Percentiles rank a stretch among this genome's conserved stretches.
Conservation (phyloP, 2,329 filamentous ascomycete species). For the Aspergillus floridensis region DNA sequence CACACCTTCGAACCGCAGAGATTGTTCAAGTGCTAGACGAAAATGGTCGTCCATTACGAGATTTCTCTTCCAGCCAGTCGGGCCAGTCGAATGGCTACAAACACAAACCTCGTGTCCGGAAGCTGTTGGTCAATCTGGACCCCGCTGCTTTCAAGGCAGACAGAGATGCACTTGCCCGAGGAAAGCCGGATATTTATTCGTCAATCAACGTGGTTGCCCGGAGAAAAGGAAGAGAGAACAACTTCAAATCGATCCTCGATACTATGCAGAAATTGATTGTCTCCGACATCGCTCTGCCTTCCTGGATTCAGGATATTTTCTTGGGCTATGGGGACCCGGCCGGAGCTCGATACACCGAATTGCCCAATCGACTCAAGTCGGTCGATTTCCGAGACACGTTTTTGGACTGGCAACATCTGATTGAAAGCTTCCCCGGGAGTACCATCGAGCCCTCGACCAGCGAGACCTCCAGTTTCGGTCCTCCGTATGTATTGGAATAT, state of each 20-base stretch:
- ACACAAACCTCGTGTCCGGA: conserved; percentile 59
- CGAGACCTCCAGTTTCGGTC: conserved; percentile 70
- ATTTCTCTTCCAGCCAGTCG: conserved; percentile 51
- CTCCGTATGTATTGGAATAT: conserved; percentile 81
- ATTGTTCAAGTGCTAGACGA: conserved; percentile 84
- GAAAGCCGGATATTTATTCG: conserved; percentile 77
- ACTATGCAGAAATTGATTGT: conserved; percentile 84
- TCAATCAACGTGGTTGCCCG: conserved; percentile 82
- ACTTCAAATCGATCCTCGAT: conserved; percentile 90
- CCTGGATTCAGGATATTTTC: conserved; percentile 95
- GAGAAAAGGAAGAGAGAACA: conserved; percentile 85
- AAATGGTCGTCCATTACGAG: conserved; percentile 69
- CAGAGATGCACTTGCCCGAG: conserved; percentile 61
- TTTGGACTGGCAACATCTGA: conserved; percentile 88
- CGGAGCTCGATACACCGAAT: conserved; percentile 78
- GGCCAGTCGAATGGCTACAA: conserved; percentile 63
- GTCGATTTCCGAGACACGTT: conserved; percentile 95
- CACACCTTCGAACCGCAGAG: conserved; percentile 75
- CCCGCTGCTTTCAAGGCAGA: conserved; percentile 74
- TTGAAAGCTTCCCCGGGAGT: conserved; percentile 85
- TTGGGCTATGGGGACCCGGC: conserved; percentile 94
- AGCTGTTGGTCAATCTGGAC: conserved; percentile 79
- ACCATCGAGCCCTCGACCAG: conserved; percentile 75
- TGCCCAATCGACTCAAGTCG: conserved; percentile 72
- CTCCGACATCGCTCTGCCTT: conserved; percentile 79